Conservation (phyloP, 345 rosid genomes). For the Eucalyptus pumila region DNA sequence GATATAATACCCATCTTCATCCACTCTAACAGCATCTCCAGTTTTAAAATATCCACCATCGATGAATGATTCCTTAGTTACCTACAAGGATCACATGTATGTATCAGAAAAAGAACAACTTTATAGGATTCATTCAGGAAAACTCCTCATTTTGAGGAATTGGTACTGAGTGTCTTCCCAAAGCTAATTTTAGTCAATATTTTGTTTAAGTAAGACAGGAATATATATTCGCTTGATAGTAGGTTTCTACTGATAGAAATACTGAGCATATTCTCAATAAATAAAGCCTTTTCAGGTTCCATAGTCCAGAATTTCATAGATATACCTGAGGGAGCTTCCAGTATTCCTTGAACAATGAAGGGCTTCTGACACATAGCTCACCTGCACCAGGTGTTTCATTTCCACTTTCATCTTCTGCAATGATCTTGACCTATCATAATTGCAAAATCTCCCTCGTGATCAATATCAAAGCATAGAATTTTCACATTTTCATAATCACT, state of each 20-base stretch:
- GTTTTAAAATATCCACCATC: slow-evolving; percentile 91
- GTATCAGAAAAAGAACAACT: neutral
- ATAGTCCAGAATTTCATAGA: neutral
- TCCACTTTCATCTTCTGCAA: slow-evolving; percentile 39
- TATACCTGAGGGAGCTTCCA: slow-evolving; percentile 93
- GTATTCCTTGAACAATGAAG: slow-evolving; percentile 87
- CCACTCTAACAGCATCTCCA: slow-evolving; percentile 84
- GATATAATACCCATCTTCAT: slow-evolving; percentile 78
- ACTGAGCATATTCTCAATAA: neutral
- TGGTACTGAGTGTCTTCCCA: neutral
- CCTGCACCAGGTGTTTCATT: slow-evolving; percentile 43
- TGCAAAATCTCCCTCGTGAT: neutral
- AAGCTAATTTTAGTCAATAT: neutral
- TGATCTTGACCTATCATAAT: slow-evolving; percentile 53
- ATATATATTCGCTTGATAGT: neutral
- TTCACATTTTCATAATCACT: neutral
- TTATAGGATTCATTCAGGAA: neutral
- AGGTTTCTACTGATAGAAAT: neutral
- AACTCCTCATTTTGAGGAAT: neutral
- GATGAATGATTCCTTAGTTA: slow-evolving; percentile 69
- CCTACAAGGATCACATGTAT: slow-evolving; percentile 9
- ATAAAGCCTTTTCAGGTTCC: neutral
- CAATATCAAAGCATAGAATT: neutral
- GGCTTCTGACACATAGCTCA: slow-evolving; percentile 86
- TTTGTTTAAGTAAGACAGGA: neutral